These are phyloP conservation scores for Solanum medicagineum DNA, from an alignment of 257 asterid species.

Conservation along the genomic window DNA sequence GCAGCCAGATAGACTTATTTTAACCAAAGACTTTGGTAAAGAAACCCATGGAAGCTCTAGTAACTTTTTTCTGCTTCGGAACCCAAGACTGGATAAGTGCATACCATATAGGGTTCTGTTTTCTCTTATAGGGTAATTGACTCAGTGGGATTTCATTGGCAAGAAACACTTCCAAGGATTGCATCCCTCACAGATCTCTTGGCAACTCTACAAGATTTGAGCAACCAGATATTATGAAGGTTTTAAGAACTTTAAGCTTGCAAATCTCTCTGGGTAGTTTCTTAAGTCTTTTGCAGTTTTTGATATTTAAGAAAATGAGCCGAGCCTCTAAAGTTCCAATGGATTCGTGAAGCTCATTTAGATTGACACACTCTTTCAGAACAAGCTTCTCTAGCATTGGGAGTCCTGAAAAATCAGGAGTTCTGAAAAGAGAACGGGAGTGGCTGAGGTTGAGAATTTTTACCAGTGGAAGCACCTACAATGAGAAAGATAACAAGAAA, in stretches of 20 bases:
- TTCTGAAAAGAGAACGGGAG: background rate
- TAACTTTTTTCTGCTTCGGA: background rate
- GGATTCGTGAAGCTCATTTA: background rate
- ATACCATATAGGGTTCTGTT: background rate
- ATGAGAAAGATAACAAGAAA: background rate
- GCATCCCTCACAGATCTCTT: background rate
- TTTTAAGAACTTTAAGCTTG: background rate
- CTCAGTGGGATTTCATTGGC: background rate
- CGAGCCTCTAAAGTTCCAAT: background rate
- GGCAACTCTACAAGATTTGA: background rate
- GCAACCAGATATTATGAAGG: background rate
- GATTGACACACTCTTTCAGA: background rate
- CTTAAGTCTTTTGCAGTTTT: background rate
- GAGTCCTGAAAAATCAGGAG: background rate
- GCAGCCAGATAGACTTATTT: background rate
- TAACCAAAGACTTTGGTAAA: background rate
- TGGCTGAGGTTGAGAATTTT: background rate
- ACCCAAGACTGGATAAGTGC: background rate
- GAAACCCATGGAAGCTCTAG: background rate
- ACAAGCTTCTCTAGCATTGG: background rate
- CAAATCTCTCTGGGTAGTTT: background rate
- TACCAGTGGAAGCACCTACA: background rate
- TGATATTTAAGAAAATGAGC: background rate
- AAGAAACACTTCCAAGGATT: background rate
- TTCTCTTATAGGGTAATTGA: background rate